Conservation (phyloP, 2,329 filamentous ascomycete genomes). For the Niveomyces coronatus region DNA sequence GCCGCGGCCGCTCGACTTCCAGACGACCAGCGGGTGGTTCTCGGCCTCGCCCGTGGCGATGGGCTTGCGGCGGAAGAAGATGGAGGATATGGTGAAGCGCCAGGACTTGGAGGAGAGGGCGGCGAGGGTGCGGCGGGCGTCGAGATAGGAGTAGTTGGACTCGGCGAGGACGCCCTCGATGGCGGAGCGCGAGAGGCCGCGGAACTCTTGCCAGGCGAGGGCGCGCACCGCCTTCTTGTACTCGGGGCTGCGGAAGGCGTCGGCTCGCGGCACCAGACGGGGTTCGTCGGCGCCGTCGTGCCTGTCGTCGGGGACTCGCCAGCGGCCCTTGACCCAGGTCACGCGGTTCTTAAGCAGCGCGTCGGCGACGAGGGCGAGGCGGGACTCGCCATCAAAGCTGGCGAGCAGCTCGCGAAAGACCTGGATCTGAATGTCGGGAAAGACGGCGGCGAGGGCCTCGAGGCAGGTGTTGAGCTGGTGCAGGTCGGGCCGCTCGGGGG, state of each 20-base stretch:
- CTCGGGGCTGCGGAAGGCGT: slow-evolving; percentile 54
- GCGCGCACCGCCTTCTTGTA: slow-evolving; percentile 61
- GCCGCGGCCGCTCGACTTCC: slow-evolving; percentile 46
- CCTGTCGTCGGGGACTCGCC: slow-evolving; percentile 35
- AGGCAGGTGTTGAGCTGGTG: slow-evolving; percentile 61
- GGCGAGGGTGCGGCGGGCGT: slow-evolving; percentile 59
- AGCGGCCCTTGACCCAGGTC: slow-evolving; percentile 61
- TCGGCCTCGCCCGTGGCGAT: slow-evolving; percentile 43
- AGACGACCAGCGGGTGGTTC: slow-evolving; percentile 51
- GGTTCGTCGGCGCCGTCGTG: slow-evolving; percentile 15
- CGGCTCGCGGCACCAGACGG: slow-evolving; percentile 41
- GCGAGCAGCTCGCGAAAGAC: slow-evolving; percentile 74
- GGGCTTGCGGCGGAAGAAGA: slow-evolving; percentile 57
- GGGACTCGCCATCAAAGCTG: slow-evolving; percentile 65
- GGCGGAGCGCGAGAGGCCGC: slow-evolving; percentile 59
- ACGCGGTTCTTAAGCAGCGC: slow-evolving; percentile 62
- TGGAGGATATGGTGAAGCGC: slow-evolving; percentile 61
- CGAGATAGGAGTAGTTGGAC: slow-evolving; percentile 67
- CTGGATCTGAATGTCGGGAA: slow-evolving; percentile 71
- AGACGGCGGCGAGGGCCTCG: slow-evolving; percentile 57
- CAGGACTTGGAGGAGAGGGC: slow-evolving; percentile 63
- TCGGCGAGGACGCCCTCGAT: slow-evolving; percentile 73
- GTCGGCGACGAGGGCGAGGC: slow-evolving; percentile 68
- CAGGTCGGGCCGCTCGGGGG: slow-evolving; percentile 49
- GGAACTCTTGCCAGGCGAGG: slow-evolving; percentile 67